These are phyloP conservation scores for Solanum lycopersicoides DNA, from an alignment of 257 asterid genomes.

Conservation along the genomic window DNA sequence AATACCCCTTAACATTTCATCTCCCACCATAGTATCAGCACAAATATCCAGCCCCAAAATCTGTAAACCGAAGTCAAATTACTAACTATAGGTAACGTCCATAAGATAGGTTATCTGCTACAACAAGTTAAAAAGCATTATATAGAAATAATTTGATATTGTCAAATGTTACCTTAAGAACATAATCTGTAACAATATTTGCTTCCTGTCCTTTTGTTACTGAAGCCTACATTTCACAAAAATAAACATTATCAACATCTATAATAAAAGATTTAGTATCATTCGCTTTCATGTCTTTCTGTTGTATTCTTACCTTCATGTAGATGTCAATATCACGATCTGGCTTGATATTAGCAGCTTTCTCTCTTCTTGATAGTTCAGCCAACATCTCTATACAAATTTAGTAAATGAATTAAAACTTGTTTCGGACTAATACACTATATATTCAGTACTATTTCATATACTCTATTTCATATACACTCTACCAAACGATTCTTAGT, in stretches of 20 bases:
- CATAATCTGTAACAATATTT: conserved; percentile 22
- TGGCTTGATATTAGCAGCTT: conserved; percentile 26
- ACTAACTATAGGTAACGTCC: neutral
- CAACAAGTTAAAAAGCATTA: neutral
- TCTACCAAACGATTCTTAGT: neutral
- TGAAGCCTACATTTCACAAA: conserved; percentile 12
- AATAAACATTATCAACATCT: neutral
- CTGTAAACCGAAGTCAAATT: neutral
- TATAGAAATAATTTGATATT: neutral
- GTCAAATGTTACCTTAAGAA: conserved; percentile 15
- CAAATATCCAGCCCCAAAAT: conserved; percentile 25
- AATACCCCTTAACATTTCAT: conserved; percentile 28
- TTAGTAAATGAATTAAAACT: too few species aligned
- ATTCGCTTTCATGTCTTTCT: neutral
- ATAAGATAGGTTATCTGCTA: neutral
- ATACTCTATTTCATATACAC: neutral
- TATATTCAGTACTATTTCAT: neutral
- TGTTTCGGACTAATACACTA: neutral
- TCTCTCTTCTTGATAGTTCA: conserved; percentile 32
- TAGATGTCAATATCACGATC: conserved; percentile 29
- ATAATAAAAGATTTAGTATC: neutral
- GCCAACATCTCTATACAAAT: conserved; percentile 26
- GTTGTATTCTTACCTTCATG: conserved; percentile 20
- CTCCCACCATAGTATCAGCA: conserved; percentile 35
- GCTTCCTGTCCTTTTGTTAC: conserved; percentile 31